Conservation (phyloP, 1,284 basidiomycete genomes). For the Microbotryum intermedium region DNA sequence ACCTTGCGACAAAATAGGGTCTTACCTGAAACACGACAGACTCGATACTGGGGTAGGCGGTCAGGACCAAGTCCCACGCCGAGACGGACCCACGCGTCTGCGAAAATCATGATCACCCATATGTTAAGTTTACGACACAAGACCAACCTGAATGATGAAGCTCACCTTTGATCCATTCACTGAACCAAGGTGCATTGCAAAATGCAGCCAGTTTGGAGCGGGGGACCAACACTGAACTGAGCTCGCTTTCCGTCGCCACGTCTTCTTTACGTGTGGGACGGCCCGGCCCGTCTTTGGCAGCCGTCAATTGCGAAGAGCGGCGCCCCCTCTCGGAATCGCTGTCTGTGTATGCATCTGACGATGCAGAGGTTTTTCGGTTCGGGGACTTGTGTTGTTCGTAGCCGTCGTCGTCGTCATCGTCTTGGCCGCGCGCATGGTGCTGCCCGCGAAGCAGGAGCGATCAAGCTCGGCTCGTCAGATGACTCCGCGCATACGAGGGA, state of each 20-base stretch:
- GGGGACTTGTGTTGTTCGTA: slow-evolving; percentile 2
- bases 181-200: slow-evolving; percentile 63
- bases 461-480: not conserved
- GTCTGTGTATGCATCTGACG: not conserved
- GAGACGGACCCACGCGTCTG: slow-evolving; percentile 21
- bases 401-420: slow-evolving; percentile 21
- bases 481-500: not conserved
- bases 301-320: too few relatives aligned
- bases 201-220: slow-evolving; percentile 57
- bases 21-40: slow-evolving; percentile 68
- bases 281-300: too few relatives aligned
- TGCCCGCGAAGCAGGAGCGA: not conserved
- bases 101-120: too few relatives aligned
- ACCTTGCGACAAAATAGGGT: slow-evolving; percentile 13
- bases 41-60: slow-evolving; percentile 53
- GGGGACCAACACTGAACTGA: slow-evolving; percentile 40
- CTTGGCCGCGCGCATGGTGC: not conserved
- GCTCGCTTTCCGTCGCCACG: too few relatives aligned
- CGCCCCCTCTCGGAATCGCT: not conserved
- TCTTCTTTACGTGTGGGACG: too few relatives aligned
- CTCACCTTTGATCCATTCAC: slow-evolving; percentile 64
- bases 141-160: slow-evolving; percentile 4
- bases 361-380: not conserved
- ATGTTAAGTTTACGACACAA: too few relatives aligned
- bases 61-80: not conserved